These are phyloP conservation scores for Syzygium malaccense DNA, from an alignment of 441 rosid species.

Conservation along the genomic window DNA sequence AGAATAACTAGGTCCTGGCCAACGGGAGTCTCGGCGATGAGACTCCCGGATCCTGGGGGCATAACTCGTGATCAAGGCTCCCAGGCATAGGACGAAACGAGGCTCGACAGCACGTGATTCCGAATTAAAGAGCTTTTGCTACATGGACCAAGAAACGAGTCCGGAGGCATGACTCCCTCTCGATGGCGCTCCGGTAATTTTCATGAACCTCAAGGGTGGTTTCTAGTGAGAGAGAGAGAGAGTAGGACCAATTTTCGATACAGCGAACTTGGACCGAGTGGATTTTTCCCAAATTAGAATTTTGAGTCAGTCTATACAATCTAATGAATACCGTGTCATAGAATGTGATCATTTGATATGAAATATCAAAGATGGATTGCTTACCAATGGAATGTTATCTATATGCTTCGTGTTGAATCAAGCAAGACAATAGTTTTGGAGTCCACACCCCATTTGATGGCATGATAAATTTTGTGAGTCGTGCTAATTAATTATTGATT, in stretches of 20 bases:
- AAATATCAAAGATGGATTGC: accelerated
- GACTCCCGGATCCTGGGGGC: neutral
- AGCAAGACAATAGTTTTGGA: neutral
- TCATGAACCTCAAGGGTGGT: neutral
- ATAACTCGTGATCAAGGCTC: neutral
- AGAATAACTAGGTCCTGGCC: neutral
- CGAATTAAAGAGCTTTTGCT: neutral
- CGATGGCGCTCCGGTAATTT: neutral
- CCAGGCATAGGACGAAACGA: neutral
- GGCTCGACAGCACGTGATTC: neutral
- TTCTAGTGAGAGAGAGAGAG: neutral
- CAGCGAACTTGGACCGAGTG: neutral
- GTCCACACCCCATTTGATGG: neutral
- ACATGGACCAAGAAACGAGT: neutral
- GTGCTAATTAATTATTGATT: neutral
- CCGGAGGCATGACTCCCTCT: neutral
- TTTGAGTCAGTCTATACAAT: neutral
- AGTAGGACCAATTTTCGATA: neutral
- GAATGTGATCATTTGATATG: neutral
- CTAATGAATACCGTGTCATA: neutral
- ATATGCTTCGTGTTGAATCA: neutral
- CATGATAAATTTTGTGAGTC: neutral
- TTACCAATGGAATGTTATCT: neutral
- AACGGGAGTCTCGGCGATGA: neutral
- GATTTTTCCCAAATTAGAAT: neutral